Base-by-base conservation (phyloP, 148 eudicot genomes). In the Chenopodium suecicum region DNA sequence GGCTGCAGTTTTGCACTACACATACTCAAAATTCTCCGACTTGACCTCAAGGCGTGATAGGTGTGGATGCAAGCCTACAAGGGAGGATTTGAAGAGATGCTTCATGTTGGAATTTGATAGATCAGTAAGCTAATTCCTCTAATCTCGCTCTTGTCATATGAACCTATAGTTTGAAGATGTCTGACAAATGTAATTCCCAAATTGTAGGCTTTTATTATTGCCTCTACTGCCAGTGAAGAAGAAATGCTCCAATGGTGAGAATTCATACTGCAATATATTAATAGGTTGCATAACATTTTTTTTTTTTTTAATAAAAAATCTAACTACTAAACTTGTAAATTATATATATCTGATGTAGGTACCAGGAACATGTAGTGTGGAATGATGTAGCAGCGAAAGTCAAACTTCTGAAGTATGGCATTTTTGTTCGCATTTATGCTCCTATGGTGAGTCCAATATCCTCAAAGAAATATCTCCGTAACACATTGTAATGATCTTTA, bases 1-100 rank as follows among this genome's bases (percentile, higher is more conserved):
- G 86, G 94, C 94, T 73, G 91, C 91, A 63, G 89, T 91, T 83
- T 87, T 91, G 85, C 94, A 91, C 78, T 90, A 86, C 79, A 84
- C 94, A 12, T 91, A 91, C 82, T 83, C 92, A 13, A 90, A 86
- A 75, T 91, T 81, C 84, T 86, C 94, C 0, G 94, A 91, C 81
- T 84, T 91, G 86, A 89, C 90, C 60, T 84, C 92, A 76, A 87
- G 92, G 77, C 91, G 88, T 19, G 89, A 90, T 76, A 89, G 94
- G 50, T 91, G 92, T 80, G 80, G 85, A 56, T 91, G 94, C 75
- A 90, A 90, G 86, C 91, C 94, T 68, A 90, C 90, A 31, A 83
- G 86, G 74, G 92, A 90, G 44, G 92, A 89, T 32, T 85, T 89
- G 7, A 86, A 91, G 50, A 87, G 90, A 84, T 91, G 94, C 86